Base-by-base conservation (phyloP, 129 eudicot genomes). In the Lactuca sativa region DNA sequence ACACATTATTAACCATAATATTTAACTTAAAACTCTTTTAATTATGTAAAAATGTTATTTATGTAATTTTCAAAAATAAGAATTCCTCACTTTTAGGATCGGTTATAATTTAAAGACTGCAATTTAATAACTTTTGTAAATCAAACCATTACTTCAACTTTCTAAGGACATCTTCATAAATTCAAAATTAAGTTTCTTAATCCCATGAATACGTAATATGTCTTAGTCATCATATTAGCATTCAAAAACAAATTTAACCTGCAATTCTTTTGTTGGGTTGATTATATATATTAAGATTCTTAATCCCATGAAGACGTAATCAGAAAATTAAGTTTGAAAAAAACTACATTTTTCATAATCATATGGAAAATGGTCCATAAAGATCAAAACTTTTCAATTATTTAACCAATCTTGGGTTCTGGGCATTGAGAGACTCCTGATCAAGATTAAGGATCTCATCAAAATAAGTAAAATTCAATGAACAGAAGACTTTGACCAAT, bases 371-470 rank as follows among this genome's bases (percentile, higher is more conserved):
- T 30, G 56, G 66, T 59, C 54, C 58, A 76, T 76, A 64, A 69
- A 68, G 71, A 62, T 70, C 52, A 69, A 77, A 69, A 69, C 66
- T 62, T 41, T 44, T 62, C 9, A 49, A 59, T 1, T 63, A 18
- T 25, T 53, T 41, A 13, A 16, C 32, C 53, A 70, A 61, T 60
- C 48, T 51, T 59, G 37, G 74, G 67, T 49, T 60, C 11, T 58
- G 62, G 68, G 54, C 62, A 75, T 67, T 36, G 34, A 12, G 10
- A 59, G 53, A 67, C 74, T 51, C 60, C 6, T 48, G 55, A 75
- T 75, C 74, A 75, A 66, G 74, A 47, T 75, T 61, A 30, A 5
- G 72, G 67, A 67, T 66, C 54, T 64, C 34, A 68, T 76, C 80
- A 66, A 66, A 38, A 18, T 44, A 31, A 11, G 34, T 72, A 68